Evolutionary conservation across 2,329 filamentous ascomycete species (phyloP), one percentile per base, ranked within the genome.

Genomic region (Xylaria sp.): DNA sequence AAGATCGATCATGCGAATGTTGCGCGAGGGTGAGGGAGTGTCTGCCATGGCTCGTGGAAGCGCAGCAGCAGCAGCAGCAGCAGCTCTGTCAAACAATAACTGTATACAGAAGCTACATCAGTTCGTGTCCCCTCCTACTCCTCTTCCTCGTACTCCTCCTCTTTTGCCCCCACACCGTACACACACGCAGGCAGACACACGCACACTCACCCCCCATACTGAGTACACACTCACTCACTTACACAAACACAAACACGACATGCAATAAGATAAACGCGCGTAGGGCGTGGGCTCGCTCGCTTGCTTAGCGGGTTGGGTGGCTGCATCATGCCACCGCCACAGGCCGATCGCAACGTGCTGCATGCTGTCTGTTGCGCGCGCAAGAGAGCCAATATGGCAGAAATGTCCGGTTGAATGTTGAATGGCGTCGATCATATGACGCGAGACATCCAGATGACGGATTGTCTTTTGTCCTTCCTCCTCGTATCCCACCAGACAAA

Each of bases 361-460:
- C 67, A 66, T 52, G 69, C 39, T 56, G 54, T 62, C 28, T 28
- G 28, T 28, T 28, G 28, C 28, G 28, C 34, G 34, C n/a, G 51
- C 34, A 8, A 52, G 48, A 41, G 54, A 60, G 57, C 66, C 60
- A 72, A 60, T 69, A 69, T 73, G 74, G 75, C 57, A 76, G 73
- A 77, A 76, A 71, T 71, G 69, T 62, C 75, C 75, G 76, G 74
- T 52, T 75, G 72, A 76, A 76, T 75, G 66, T 37, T 31, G 52
- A 55, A 55, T 55, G 52, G 66, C 58, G 73, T 69, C 73, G 72
- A 77, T 77, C 76, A 76, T 75, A 76, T 76, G 75, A 77, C 65
- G 69, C 69, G 71, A 55, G 71, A 65, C 66, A 57, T 65, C 67
- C 71, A 70, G 66, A 71, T 63, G 60, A 61, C 58, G 18, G 67